phyloP scores from a whole-genome alignment of 768 basidiomycete species.

The Lactarius hengduanensis region DNA sequence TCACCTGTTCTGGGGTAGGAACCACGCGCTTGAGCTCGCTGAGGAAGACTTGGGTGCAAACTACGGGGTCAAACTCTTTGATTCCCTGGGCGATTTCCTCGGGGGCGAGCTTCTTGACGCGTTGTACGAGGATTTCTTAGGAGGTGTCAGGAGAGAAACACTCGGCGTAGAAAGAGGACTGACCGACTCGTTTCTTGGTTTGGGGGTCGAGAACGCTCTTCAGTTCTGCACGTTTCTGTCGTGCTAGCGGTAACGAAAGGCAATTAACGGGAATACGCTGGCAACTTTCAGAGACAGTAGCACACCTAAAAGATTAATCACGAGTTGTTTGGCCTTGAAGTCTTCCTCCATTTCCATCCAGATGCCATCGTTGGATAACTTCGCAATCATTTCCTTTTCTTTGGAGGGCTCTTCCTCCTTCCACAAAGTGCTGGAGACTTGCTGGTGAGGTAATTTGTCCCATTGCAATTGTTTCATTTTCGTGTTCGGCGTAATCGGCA shows the following conservation, averaged over 20 bases:
- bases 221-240: constrained; percentile 84
- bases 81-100: constrained; percentile 85
- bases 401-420: constrained; percentile 63
- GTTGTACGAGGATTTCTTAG: constrained; percentile 89
- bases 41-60: constrained; percentile 87
- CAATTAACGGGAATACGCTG: neutral
- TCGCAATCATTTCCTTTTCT: constrained; percentile 78
- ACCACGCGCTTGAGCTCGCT: constrained; percentile 84
- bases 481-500: constrained; percentile 76
- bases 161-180: constrained; percentile 36
- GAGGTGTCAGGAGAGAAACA: neutral
- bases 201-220: constrained; percentile 89
- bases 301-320: constrained; percentile 84
- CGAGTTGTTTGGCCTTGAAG: constrained; percentile 94
- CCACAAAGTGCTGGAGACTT: constrained; percentile 85
- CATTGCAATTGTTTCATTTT: constrained; percentile 99
- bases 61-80: constrained; percentile 79
- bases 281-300: constrained; percentile 4
- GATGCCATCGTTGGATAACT: constrained; percentile 80
- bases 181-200: constrained; percentile 92
- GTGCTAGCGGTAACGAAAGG: constrained; percentile 44
- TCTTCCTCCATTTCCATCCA: constrained; percentile 98
- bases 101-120: constrained; percentile 77
- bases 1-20: constrained; percentile 87
- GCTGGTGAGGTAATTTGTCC: constrained; percentile 94